Evolutionary conservation across 192 early-diverging fungal genomes (phyloP), one percentile per base, ranked within the genome.

Genomic region (Podochytrium sp.): DNA sequence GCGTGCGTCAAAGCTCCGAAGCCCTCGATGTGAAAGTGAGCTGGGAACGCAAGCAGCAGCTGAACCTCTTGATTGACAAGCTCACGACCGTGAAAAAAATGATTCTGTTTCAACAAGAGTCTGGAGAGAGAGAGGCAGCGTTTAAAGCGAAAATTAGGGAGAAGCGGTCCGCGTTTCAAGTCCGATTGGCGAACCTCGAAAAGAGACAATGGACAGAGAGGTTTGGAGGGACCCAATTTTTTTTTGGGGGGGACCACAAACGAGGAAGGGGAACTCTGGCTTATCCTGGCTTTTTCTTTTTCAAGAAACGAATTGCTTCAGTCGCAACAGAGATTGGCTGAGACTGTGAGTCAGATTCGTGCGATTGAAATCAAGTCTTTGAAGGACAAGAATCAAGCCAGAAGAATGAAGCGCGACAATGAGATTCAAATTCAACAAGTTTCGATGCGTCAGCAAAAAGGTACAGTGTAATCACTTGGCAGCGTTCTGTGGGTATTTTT

Each of bases 401-500:
- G 73, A 20, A 12, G 73, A 1, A 38, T 67, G 73, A 74, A 60
- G 40, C 42, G 62, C 27, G 73, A 74, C 30, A 47, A 67, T 56
- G 73, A 74, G 59, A 65, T 74, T 35, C 53, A 50, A 50, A 30
- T 47, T 6, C 73, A 74, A 34, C 53, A 74, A 34, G 50, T 42
- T 25, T 33, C 29, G 12, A 74, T 74, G 73, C n/a, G 62, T 5
- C 73, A 74, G 27, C 73, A 74, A 50, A 74, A 74, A 60, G 73
- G 73, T 74, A 2, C n/a, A 6, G 7, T 43, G 18, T 18, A 14
- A 27, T 16, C 32, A 30, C 39, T 3, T 1, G 2, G 5, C 23
- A 64, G 12, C 25, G 16, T 30, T 34, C 38, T 39, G 16, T 63
- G 23, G 2, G 2, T 38, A 33, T n/a, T 37, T 35, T 18, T 25